Percentiles rank a stretch among this genome's conserved stretches.
Conservation (phyloP, 202 grass and related monocot species). For the Alloteropsis angusta region DNA sequence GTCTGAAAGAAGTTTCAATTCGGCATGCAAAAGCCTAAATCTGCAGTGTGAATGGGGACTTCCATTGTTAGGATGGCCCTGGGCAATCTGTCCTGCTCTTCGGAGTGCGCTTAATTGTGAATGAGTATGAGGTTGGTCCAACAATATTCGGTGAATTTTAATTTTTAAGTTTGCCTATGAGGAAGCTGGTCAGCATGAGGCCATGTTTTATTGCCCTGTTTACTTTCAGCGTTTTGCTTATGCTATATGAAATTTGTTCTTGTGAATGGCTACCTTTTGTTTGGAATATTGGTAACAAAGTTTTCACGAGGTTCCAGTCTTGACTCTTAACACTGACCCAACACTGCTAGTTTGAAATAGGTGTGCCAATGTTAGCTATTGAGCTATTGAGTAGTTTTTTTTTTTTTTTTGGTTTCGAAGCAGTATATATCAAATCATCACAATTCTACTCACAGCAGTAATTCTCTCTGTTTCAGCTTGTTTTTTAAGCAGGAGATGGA, state of each 20-base stretch:
- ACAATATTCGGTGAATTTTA: background rate
- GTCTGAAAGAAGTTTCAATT: background rate
- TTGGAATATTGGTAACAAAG: too few species aligned
- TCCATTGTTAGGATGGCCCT: background rate
- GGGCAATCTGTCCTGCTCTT: too few species aligned
- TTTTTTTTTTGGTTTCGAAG: background rate
- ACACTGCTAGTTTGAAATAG: background rate
- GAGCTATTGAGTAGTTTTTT: background rate
- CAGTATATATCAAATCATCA: background rate
- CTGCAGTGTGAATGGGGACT: background rate
- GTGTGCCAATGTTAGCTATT: background rate
- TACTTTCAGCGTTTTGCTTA: background rate
- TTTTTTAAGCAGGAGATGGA: conserved; percentile 99
- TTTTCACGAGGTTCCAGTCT: too few species aligned
- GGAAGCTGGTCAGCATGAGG: background rate
- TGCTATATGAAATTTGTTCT: background rate
- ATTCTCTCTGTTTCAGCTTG: conserved; percentile 40
- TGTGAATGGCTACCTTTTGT: too few species aligned
- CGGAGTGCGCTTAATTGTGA: background rate
- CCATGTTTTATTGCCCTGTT: background rate
- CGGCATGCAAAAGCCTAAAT: background rate
- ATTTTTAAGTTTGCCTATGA: background rate
- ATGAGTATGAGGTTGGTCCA: background rate
- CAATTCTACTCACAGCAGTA: background rate
- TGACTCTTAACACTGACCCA: background rate